Conservation (phyloP, 202 grass and related monocot genomes). For the Eragrostis tef region DNA sequence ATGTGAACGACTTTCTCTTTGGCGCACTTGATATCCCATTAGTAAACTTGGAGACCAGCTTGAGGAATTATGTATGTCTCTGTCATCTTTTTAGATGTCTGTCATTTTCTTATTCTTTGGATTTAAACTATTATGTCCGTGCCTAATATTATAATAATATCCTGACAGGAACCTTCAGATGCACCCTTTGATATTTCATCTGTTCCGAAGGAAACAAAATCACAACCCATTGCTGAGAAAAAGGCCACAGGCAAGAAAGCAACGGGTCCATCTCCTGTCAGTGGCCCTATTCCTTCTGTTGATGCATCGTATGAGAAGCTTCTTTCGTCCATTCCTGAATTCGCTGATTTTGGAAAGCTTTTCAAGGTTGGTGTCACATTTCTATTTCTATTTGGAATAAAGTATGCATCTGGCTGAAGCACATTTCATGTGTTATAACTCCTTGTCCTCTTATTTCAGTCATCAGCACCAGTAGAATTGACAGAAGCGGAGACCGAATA, state of each 20-base stretch:
- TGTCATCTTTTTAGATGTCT: neutral
- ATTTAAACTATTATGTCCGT: conserved; percentile 20
- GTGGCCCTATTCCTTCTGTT: conserved; percentile 61
- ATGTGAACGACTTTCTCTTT: conserved; percentile 88
- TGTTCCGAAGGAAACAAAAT: conserved; percentile 81
- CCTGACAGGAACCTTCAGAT: conserved; percentile 75
- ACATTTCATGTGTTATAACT: conserved; percentile 13
- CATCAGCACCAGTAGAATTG: conserved; percentile 87
- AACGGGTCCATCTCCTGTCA: conserved; percentile 70
- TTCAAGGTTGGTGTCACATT: conserved; percentile 72
- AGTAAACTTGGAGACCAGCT: conserved; percentile 83
- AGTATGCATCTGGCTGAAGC: neutral
- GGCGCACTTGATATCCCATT: conserved; percentile 94
- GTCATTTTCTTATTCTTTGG: neutral
- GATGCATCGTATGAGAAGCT: conserved; percentile 91
- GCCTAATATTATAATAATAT: conserved; percentile 38
- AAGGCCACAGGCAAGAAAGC: conserved; percentile 88
- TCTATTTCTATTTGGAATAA: conserved; percentile 6
- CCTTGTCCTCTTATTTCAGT: conserved; percentile 55
- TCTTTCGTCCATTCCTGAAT: conserved; percentile 92
- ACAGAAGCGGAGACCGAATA: conserved; percentile 99
- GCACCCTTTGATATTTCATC: conserved; percentile 84
- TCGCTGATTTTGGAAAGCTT: conserved; percentile 82
- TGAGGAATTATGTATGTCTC: conserved; percentile 77
- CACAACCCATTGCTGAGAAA: conserved; percentile 91